Percentiles rank a stretch among this genome's conserved stretches.
These are phyloP conservation scores for Magnusiomyces fungicola DNA, from an alignment of 1,139 yeast species.

Conservation along the genomic window DNA sequence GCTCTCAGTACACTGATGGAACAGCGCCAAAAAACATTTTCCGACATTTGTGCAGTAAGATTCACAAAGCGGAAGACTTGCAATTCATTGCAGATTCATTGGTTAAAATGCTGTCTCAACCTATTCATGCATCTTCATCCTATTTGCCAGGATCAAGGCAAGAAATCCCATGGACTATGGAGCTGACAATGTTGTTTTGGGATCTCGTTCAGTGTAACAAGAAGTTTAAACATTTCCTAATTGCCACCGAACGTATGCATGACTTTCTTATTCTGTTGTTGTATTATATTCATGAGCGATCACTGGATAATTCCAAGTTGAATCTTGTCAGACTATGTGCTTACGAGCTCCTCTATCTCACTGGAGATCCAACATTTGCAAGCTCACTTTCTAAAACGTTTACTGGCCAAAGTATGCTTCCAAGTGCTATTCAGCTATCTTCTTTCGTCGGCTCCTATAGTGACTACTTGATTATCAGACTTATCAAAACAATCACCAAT, in stretches of 20 bases:
- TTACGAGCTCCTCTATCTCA: constrained; percentile 53
- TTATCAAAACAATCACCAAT: constrained; percentile 22
- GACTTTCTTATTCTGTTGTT: constrained; percentile 50
- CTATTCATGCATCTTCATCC: constrained; percentile 29
- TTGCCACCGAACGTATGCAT: constrained; percentile 41
- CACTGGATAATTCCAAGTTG: constrained; percentile 36
- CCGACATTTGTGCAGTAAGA: constrained; percentile 30
- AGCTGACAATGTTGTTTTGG: constrained; percentile 59
- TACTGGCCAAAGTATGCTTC: constrained; percentile 25
- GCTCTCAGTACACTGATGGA: constrained; percentile 5
- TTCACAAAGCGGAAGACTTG: constrained; percentile 37
- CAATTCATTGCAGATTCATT: constrained; percentile 40
- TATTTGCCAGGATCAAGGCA: constrained; percentile 30
- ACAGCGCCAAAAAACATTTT: constrained; percentile 25
- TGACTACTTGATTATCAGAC: constrained; percentile 30
- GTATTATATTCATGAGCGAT: constrained; percentile 50
- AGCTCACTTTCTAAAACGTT: constrained; percentile 25
- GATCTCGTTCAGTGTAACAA: constrained; percentile 68
- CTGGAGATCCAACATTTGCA: constrained; percentile 40
- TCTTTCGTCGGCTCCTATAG: constrained; percentile 30
- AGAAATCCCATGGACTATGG: constrained; percentile 34
- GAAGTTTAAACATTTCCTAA: constrained; percentile 39
- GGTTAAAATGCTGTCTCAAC: constrained; percentile 26
- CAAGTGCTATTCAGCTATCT: constrained; percentile 25
- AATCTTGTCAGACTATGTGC: constrained; percentile 53